Evolutionary conservation across 441 rosid species (phyloP), one percentile per base, ranked within the genome.

Genomic region (Populus hybrid): DNA sequence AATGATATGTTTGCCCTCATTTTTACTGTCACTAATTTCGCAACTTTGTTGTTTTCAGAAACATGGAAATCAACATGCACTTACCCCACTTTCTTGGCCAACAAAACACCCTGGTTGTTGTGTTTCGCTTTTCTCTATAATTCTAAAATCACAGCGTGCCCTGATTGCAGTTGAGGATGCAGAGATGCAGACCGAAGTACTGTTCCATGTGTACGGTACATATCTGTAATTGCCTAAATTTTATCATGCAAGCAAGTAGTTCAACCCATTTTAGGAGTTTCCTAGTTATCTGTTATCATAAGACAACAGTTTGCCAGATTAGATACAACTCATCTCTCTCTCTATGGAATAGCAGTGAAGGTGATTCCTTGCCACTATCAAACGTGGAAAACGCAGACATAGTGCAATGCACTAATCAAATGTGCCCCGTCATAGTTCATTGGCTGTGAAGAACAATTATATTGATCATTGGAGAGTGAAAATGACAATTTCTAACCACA

Each of bases 151-250:
- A 88, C 90, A 71, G 21, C 85, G 4, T 91, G 93, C 80, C 88
- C 86, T n/a, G 69, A n/a, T 20, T 90, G 92, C 83, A 88, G 93
- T 84, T 91, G 93, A 74, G 95, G 95, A 8, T 90, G 93, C 84
- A 87, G 80, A 87, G 87, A 80, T 45, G 80, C 87, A 5, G 78
- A 74, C 26, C 72, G 65, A 66, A 81, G 21, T 23, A 63, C 87
- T 50, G n/a, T 42, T 77, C 76, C 80, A 35, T 90, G 92, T 78
- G 33, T 88, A 82, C 81, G 91, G 93, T 90, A 12, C 20, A 72
- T 72, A 28, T 35, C 45, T 71, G 35, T 24, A 38, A 6, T 20
- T 63, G 6, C 8, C 29, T 35, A 29, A 4, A 21, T 76, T 45
- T 28, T 4, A 63, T 16, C 1, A 69, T 56, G 67, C 71, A 23